Conservation (phyloP, 345 rosid species). For the Euphorbia pulcherrima region DNA sequence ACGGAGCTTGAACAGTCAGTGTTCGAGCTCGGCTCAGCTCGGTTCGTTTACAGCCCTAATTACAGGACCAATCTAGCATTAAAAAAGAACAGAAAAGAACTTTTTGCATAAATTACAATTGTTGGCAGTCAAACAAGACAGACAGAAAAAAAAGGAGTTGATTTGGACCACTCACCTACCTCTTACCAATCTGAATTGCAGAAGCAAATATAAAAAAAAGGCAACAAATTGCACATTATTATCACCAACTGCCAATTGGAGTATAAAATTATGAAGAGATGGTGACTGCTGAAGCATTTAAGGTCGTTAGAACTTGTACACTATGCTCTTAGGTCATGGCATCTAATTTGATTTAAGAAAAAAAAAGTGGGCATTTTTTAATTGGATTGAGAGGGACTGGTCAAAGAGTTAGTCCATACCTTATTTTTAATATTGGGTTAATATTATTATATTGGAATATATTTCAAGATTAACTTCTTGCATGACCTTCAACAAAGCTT, state of each 20-base stretch:
- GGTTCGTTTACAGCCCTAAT: too few species aligned
- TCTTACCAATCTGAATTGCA: background rate
- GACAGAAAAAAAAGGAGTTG: background rate
- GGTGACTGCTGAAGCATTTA: constrained; percentile 21
- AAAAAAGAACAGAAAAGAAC: background rate
- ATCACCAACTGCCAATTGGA: constrained; percentile 5
- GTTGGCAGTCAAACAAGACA: background rate
- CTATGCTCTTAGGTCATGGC: background rate
- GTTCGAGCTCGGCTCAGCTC: too few species aligned
- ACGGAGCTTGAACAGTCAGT: too few species aligned
- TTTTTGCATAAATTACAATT: background rate
- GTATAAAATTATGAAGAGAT: constrained; percentile 14
- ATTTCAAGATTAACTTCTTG: background rate
- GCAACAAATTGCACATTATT: background rate
- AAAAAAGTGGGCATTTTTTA: constrained; percentile 5
- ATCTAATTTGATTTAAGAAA: background rate
- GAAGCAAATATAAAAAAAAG: background rate
- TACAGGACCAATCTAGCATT: background rate
- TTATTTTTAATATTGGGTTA: constrained; percentile 4
- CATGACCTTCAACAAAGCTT: background rate
- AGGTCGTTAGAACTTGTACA: constrained; percentile 7
- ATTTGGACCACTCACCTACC: constrained; percentile 5
- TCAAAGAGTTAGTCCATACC: constrained; percentile 6
- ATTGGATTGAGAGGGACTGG: constrained; percentile 16
- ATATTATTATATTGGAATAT: background rate